phyloP scores from a whole-genome alignment of 805 yeast genomes.

The Saccharomycopsis babjevae region DNA sequence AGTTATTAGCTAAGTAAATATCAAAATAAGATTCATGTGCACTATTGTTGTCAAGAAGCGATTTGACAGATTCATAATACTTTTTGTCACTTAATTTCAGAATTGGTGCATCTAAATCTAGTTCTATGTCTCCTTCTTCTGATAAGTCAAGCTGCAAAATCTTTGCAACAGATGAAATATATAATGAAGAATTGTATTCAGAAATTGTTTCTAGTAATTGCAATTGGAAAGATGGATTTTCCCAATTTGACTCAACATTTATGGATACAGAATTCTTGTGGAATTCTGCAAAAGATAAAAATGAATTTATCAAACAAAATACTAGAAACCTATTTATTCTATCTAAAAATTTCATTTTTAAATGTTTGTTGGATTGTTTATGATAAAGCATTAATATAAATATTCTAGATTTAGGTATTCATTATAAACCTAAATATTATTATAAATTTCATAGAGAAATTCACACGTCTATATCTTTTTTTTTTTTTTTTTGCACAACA shows the following conservation, averaged over 20 bases:
- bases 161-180: conserved; percentile 26
- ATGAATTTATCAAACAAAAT: background rate
- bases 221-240: conserved; percentile 31
- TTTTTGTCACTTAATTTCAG: conserved; percentile 5
- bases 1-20: conserved; percentile 26
- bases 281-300: background rate
- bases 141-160: conserved; percentile 18
- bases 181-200: conserved; percentile 28
- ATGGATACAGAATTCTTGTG: conserved; percentile 22
- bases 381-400: background rate
- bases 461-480: background rate
- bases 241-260: conserved; percentile 32
- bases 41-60: background rate
- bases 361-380: background rate
- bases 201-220: conserved; percentile 34
- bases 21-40: conserved; percentile 8
- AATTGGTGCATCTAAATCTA: conserved; percentile 1
- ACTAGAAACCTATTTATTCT: background rate
- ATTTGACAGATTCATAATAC: conserved; percentile 3
- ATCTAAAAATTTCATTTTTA: background rate
- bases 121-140: conserved; percentile 10
- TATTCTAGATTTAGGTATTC: background rate
- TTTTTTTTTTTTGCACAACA: background rate
- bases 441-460: background rate
- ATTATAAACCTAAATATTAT: background rate